Evolutionary conservation across 2,329 filamentous ascomycete genomes (phyloP).

Genomic region (Massarina eburnea): DNA sequence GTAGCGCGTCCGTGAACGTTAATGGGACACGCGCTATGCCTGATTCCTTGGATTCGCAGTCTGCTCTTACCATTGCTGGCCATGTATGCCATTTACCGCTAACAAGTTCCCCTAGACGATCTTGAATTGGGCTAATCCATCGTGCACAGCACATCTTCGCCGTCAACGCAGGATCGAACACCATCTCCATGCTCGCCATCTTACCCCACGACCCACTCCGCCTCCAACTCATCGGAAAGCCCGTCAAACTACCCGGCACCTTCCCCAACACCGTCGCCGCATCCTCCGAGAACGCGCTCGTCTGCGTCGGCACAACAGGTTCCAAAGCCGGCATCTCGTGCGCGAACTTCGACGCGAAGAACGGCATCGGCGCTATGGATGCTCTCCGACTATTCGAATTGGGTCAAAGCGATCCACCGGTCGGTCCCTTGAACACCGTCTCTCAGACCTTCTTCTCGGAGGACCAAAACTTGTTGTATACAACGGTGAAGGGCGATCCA

Average conservation of each 20-base stretch:
- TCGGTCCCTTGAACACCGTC: conserved; percentile 60
- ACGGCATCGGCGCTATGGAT: conserved; percentile 39
- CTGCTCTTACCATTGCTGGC: conserved; percentile 54
- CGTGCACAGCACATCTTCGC: conserved; percentile 53
- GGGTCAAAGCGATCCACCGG: conserved; percentile 59
- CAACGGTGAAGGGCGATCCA: conserved; percentile 64
- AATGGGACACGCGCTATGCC: conserved; percentile 44
- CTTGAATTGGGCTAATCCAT: conserved; percentile 11
- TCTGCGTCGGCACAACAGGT: conserved; percentile 43
- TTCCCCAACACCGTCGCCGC: conserved; percentile 45
- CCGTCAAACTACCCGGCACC: conserved; percentile 37
- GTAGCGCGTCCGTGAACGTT: conserved; percentile 44
- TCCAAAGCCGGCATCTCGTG: conserved; percentile 42
- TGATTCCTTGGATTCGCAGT: conserved; percentile 57
- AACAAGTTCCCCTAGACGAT: not conserved
- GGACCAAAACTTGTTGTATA: conserved; percentile 55
- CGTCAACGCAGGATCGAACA: conserved; percentile 49
- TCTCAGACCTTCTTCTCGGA: conserved; percentile 63
- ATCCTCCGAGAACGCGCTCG: conserved; percentile 38
- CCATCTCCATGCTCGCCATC: conserved; percentile 42
- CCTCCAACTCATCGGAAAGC: conserved; percentile 36
- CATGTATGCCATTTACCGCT: conserved; percentile 50
- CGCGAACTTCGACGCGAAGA: conserved; percentile 25
- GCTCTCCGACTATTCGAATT: conserved; percentile 49
- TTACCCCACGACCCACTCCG: conserved; percentile 28